Evolutionary conservation across 495 filamentous ascomycete species (phyloP).

Genomic region (Podospora anserina): DNA sequence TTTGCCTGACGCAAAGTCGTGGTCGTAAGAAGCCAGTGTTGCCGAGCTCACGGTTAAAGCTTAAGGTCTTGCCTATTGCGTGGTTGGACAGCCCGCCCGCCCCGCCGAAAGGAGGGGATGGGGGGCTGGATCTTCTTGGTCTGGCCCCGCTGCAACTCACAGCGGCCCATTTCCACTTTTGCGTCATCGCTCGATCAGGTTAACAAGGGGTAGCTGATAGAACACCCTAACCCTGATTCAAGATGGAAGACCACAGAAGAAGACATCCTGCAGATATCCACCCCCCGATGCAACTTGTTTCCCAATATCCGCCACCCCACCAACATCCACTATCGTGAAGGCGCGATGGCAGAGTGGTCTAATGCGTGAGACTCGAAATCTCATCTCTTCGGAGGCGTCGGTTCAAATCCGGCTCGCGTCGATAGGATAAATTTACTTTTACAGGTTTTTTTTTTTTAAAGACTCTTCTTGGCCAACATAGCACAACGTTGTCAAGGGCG

Average conservation of each 20-base stretch:
- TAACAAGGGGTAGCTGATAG: background rate
- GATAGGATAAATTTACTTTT: slow-evolving; percentile 15
- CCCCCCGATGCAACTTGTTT: background rate
- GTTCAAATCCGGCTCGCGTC: slow-evolving; percentile 46
- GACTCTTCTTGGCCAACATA: background rate
- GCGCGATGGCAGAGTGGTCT: slow-evolving; percentile 50
- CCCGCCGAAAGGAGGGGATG: background rate
- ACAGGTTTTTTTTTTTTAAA: background rate
- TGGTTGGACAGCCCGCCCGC: background rate
- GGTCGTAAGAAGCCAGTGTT: background rate
- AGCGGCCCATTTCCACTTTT: background rate
- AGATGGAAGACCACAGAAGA: background rate
- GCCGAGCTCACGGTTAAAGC: slow-evolving; percentile 9
- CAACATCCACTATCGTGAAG: slow-evolving; percentile 15
- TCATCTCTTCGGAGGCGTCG: slow-evolving; percentile 51
- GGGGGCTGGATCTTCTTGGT: background rate
- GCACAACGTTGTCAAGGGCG: no score
- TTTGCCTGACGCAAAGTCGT: background rate
- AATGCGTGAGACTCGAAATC: slow-evolving; percentile 54
- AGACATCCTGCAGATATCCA: background rate
- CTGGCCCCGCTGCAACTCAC: background rate
- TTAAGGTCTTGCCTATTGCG: background rate
- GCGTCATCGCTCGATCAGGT: background rate
- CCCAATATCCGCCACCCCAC: background rate
- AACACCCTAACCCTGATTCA: background rate